Evolutionary conservation across 495 filamentous ascomycete species (phyloP).

Genomic region (Sabuloglossum arenarium): DNA sequence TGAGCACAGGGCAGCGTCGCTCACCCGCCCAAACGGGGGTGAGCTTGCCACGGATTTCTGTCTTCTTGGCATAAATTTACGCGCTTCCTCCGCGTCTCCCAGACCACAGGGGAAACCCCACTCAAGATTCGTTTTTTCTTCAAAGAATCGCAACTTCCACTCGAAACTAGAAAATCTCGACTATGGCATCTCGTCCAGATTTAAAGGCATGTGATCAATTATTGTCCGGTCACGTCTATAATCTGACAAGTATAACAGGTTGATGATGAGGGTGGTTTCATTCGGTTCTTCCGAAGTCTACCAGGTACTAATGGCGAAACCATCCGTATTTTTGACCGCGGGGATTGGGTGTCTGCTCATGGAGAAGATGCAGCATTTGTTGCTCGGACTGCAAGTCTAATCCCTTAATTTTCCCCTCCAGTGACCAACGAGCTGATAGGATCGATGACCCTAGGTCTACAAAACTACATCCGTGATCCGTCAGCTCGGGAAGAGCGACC

Average conservation of each 20-base stretch:
- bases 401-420: background rate
- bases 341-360: conserved; percentile 89
- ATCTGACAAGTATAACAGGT: conserved; percentile 29
- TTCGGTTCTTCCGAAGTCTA: conserved; percentile 76
- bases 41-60: too few species aligned
- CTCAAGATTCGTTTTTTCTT: too few species aligned
- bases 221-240: background rate
- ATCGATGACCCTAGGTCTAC: conserved; percentile 40
- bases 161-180: background rate
- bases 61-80: too few species aligned
- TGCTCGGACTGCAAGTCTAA: conserved; percentile 44
- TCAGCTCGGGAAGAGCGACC: conserved; percentile 64
- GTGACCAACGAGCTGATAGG: background rate
- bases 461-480: conserved; percentile 92
- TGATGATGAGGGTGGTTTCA: conserved; percentile 92
- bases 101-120: too few species aligned
- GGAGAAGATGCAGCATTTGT: conserved; percentile 87
- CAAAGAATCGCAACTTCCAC: too few species aligned
- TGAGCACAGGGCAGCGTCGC: too few species aligned
- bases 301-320: conserved; percentile 45
- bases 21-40: too few species aligned
- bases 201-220: conserved; percentile 40
- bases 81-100: too few species aligned
- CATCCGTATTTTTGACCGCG: conserved; percentile 80
- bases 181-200: conserved; percentile 81